Conservation (phyloP, 768 basidiomycete genomes). For the Suillus brevipes region DNA sequence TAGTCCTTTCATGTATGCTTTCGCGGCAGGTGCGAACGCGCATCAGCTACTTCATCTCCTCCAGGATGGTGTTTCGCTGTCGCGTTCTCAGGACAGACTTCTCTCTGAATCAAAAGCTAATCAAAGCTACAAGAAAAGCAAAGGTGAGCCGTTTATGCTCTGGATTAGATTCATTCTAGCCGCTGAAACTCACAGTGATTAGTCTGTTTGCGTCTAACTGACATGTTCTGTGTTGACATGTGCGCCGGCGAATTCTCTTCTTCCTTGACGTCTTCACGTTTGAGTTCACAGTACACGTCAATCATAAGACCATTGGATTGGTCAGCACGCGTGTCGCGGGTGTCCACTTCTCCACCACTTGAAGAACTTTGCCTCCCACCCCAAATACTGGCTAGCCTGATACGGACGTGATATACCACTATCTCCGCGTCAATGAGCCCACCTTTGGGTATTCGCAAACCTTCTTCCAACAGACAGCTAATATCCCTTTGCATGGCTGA, state of each 20-base stretch:
- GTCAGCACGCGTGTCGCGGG: not conserved
- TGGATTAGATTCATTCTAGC: not conserved
- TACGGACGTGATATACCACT: not conserved
- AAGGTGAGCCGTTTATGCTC: not conserved
- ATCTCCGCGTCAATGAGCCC: not conserved
- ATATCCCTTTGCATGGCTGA: conserved; percentile 27
- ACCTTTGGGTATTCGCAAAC: not conserved
- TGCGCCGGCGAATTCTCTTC: not conserved
- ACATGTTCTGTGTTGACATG: not conserved
- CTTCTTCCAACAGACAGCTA: conserved; percentile 19
- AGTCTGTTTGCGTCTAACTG: not conserved
- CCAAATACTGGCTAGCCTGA: not conserved
- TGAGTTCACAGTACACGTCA: not conserved
- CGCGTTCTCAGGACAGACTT: too few relatives aligned
- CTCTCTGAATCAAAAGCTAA: not conserved
- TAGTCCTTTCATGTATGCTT: not conserved
- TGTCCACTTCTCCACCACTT: too few relatives aligned
- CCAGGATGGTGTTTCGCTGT: not conserved
- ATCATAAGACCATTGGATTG: not conserved
- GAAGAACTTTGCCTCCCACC: not conserved
- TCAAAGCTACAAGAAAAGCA: not conserved
- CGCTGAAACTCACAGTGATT: not conserved
- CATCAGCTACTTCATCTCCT: not conserved
- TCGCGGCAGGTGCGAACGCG: not conserved
- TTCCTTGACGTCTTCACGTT: not conserved